Conservation (phyloP, 169 alveolate genomes). For the Babesia bovis region DNA sequence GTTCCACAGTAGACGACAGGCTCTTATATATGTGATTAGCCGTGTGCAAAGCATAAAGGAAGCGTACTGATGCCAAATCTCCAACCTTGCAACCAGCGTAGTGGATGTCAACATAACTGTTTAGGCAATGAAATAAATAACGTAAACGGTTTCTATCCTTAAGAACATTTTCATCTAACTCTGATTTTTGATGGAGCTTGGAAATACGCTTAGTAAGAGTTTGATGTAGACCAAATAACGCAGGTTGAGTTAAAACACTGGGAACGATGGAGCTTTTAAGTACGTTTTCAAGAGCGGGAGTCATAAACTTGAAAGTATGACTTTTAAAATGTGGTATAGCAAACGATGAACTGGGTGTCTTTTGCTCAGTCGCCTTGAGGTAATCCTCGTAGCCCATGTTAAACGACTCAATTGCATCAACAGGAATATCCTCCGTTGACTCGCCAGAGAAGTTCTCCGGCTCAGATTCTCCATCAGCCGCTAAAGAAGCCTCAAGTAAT, state of each 20-base stretch:
- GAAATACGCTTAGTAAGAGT: slow-evolving; percentile 12
- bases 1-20: slow-evolving; percentile 19
- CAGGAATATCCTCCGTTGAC: background rate
- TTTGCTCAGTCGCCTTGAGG: slow-evolving; percentile 11
- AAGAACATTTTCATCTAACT: background rate
- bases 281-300: slow-evolving; percentile 38
- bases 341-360: background rate
- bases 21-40: slow-evolving; percentile 50
- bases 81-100: slow-evolving; percentile 29
- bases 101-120: slow-evolving; percentile 56
- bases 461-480: slow-evolving; percentile 42
- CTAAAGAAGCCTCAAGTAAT: background rate
- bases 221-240: slow-evolving; percentile 1
- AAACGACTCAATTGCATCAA: slow-evolving; percentile 31
- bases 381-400: slow-evolving; percentile 53
- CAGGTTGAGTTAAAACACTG: background rate
- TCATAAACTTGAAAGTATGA: slow-evolving; percentile 5
- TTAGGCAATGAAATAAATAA: slow-evolving; percentile 48
- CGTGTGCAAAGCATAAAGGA: slow-evolving; percentile 41
- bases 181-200: slow-evolving; percentile 5
- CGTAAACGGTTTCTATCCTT: slow-evolving; percentile 14
- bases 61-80: slow-evolving; percentile 22
- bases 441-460: slow-evolving; percentile 26
- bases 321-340: slow-evolving; percentile 30
- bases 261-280: slow-evolving; percentile 24